A percentile compares a stretch with the other conserved stretches of the same genome.
phyloP scores from a whole-genome alignment of 2,329 filamentous ascomycete genomes.

The Alternaria brassicicola region DNA sequence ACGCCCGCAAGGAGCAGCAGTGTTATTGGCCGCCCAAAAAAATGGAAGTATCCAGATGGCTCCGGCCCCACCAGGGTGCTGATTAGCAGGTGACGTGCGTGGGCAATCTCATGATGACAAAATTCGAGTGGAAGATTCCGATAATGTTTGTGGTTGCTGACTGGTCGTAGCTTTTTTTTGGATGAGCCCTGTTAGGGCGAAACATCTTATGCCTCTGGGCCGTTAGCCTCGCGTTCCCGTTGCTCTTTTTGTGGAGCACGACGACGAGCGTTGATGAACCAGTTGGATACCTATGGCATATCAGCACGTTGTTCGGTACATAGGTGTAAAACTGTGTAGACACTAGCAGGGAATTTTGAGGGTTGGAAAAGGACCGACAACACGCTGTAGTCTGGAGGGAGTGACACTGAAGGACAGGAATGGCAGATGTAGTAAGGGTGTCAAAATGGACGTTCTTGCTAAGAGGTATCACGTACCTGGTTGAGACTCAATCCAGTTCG shows the following conservation, averaged over 20 bases:
- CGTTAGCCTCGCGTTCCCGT: constrained; percentile 34
- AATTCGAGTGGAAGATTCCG: background rate
- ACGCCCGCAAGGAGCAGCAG: background rate
- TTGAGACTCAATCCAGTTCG: constrained; percentile 80
- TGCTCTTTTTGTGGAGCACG: constrained; percentile 51
- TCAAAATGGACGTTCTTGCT: constrained; percentile 42
- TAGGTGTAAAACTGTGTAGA: background rate
- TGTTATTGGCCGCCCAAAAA: background rate
- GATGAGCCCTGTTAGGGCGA: background rate
- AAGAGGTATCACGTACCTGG: constrained; percentile 53
- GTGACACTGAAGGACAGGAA: constrained; percentile 16
- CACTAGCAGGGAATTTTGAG: background rate
- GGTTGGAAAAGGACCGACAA: constrained; percentile 3
- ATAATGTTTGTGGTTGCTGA: background rate
- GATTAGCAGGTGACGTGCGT: background rate
- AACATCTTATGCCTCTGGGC: constrained; percentile 11
- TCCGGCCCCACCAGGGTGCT: constrained; percentile 1
- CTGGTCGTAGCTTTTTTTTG: background rate
- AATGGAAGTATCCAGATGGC: background rate
- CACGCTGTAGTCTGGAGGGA: constrained; percentile 6
- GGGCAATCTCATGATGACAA: background rate
- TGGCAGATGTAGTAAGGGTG: constrained; percentile 33
- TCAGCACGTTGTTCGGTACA: constrained; percentile 14
- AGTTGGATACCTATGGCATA: constrained; percentile 67
- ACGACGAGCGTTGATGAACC: constrained; percentile 79